phyloP scores from a whole-genome alignment of 1,284 basidiomycete genomes.

The Tremellales sp. region DNA sequence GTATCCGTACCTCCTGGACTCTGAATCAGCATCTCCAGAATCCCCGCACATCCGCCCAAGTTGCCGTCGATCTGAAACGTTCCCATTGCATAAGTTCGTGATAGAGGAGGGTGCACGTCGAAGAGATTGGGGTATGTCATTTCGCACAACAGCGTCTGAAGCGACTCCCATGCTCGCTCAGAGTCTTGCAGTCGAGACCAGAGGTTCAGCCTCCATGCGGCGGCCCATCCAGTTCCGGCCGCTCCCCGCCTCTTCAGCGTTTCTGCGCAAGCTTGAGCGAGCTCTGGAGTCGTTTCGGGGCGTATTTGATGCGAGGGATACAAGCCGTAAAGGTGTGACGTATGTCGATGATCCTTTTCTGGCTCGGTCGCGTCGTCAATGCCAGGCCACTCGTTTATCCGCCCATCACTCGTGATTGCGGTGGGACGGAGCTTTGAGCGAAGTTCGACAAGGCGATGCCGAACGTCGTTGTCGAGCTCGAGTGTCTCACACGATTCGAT shows the following conservation, averaged over 20 bases:
- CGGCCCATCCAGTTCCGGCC: constrained; percentile 7
- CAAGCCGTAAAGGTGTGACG: constrained; percentile 6
- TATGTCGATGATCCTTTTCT: constrained; percentile 8
- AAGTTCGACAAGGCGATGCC: background rate
- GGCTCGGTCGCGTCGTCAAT: constrained; percentile 1
- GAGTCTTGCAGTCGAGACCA: constrained; percentile 6
- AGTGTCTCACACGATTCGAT: background rate
- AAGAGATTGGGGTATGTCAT: constrained; percentile 10
- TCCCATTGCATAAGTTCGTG: background rate
- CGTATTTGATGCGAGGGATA: constrained; percentile 5
- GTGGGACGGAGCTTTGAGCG: constrained; percentile 2
- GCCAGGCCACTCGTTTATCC: constrained; percentile 9
- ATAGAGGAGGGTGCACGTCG: constrained; percentile 6
- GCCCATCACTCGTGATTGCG: background rate
- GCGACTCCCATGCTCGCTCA: background rate
- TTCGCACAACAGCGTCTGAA: background rate
- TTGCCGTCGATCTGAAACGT: constrained; percentile 14
- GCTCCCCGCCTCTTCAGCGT: constrained; percentile 1
- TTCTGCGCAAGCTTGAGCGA: background rate
- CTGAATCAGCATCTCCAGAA: constrained; percentile 10
- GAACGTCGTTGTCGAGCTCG: background rate
- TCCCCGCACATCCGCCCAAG: constrained; percentile 6
- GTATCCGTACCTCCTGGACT: background rate
- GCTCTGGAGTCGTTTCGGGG: background rate
- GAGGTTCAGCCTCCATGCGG: constrained; percentile 7